Evolutionary conservation across 2,329 filamentous ascomycete species (phyloP).

Genomic region (Fusarium sarcochroum): DNA sequence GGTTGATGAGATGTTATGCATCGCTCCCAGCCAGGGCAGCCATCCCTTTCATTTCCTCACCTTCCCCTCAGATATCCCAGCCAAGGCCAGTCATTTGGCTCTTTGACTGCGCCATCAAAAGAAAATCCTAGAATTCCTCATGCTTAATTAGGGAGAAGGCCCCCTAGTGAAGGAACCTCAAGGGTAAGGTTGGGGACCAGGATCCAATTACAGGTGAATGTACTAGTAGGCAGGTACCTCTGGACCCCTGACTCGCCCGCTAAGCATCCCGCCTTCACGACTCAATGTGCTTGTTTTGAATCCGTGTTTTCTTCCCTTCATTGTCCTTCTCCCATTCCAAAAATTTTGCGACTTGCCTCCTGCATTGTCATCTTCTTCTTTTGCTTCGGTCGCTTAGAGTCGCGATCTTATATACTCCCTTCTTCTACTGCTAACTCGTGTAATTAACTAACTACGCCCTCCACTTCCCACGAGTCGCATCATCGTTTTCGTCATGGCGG

Average conservation of each 20-base stretch:
- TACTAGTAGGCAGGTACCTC: conserved; percentile 35
- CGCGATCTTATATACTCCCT: conserved; percentile 17
- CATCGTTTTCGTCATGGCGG: conserved; percentile 55
- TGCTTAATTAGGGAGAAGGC: conserved; percentile 23
- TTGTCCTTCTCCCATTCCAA: conserved; percentile 21
- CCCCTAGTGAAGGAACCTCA: conserved; percentile 23
- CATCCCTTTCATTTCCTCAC: conserved; percentile 47
- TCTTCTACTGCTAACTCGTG: conserved; percentile 10
- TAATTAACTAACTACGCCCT: conserved; percentile 17
- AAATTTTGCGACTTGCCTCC: conserved; percentile 14
- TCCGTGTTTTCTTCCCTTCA: conserved; percentile 42
- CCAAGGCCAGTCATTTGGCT: conserved; percentile 22
- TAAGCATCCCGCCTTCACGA: conserved; percentile 36
- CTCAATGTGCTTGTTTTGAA: conserved; percentile 51
- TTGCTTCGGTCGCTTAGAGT: conserved; percentile 27
- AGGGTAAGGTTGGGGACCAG: conserved; percentile 16
- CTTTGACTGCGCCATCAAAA: conserved; percentile 31
- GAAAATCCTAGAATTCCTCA: conserved; percentile 12
- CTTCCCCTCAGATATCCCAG: conserved; percentile 17
- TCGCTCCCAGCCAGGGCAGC: conserved; percentile 29
- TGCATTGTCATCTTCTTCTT: conserved; percentile 21
- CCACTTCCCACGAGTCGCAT: conserved; percentile 32
- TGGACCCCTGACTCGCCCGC: conserved; percentile 36
- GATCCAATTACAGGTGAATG: conserved; percentile 8
- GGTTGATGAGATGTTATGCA: conserved; percentile 28